phyloP scores from a whole-genome alignment of 768 basidiomycete genomes.

The Serendipita sp. region DNA sequence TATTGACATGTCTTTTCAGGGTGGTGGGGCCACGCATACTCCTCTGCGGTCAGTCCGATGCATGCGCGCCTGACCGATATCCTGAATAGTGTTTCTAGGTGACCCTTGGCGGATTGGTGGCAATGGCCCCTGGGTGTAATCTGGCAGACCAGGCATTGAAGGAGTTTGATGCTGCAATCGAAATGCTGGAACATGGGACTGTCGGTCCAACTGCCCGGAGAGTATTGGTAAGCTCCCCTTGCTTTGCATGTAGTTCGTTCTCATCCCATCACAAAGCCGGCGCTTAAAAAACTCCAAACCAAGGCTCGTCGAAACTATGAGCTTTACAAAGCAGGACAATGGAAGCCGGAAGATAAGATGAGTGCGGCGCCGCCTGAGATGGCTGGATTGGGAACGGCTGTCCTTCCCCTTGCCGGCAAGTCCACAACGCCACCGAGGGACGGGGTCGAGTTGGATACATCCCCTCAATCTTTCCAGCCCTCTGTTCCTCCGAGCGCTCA shows the following conservation, averaged over 20 bases:
- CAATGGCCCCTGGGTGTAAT: background rate
- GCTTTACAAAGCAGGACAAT: background rate
- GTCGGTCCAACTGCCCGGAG: background rate
- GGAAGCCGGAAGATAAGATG: background rate
- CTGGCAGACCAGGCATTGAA: background rate
- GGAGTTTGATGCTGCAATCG: slow-evolving; percentile 1
- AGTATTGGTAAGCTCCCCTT: background rate
- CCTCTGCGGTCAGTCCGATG: background rate
- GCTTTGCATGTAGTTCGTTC: background rate
- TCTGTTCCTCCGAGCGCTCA: background rate
- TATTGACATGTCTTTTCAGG: background rate
- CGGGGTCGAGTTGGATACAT: background rate
- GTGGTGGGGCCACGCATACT: slow-evolving; percentile 1
- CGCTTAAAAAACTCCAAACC: background rate
- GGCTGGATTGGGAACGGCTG: background rate
- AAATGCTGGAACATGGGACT: background rate
- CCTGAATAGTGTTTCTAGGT: background rate
- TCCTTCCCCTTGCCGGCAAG: background rate
- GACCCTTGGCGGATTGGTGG: background rate
- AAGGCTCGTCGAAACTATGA: background rate
- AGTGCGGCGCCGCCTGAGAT: background rate
- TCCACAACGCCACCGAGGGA: background rate
- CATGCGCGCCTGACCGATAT: background rate
- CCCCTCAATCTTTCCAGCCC: background rate
- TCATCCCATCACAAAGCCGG: background rate